phyloP scores from a whole-genome alignment of 352 stramenopile species.

The Aphanomyces invadans region DNA sequence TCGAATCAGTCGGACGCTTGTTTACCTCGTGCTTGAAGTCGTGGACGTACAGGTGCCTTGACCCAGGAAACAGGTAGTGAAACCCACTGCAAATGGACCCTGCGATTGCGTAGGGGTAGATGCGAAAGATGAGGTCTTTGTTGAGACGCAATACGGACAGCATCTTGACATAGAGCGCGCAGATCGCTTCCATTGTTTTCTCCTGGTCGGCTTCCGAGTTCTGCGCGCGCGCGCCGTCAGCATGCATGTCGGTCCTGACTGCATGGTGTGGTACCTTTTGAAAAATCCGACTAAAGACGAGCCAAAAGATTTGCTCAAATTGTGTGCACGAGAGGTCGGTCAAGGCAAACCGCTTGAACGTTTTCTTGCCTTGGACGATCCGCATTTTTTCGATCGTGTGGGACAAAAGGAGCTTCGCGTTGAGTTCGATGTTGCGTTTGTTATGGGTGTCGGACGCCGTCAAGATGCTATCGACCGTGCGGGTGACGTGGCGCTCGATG shows the following conservation, averaged over 20 bases:
- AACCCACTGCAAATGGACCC: conserved; percentile 78
- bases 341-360: conserved; percentile 78
- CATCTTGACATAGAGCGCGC: conserved; percentile 74
- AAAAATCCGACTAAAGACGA: conserved; percentile 85
- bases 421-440: conserved; percentile 37
- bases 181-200: conserved; percentile 52
- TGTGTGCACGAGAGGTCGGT: conserved; percentile 65
- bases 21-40: conserved; percentile 72
- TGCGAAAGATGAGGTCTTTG: conserved; percentile 81
- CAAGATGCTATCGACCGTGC: conserved; percentile 67
- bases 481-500: conserved; percentile 82
- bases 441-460: conserved; percentile 30
- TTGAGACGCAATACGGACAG: conserved; percentile 50
- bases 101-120: conserved; percentile 82
- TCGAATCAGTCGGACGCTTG: too few relatives aligned
- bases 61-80: conserved; percentile 83
- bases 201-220: not conserved
- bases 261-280: conserved; percentile 42
- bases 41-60: conserved; percentile 70
- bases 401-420: conserved; percentile 72
- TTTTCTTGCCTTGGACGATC: conserved; percentile 56
- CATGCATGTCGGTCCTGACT: too few relatives aligned
- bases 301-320: conserved; percentile 86
- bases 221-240: too few relatives aligned
- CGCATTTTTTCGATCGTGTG: conserved; percentile 81